A percentile compares a stretch with the other conserved stretches of the same genome.
Evolutionary conservation across 2,329 filamentous ascomycete genomes (phyloP).

Genomic region (Fusarium sterilihyphosum): DNA sequence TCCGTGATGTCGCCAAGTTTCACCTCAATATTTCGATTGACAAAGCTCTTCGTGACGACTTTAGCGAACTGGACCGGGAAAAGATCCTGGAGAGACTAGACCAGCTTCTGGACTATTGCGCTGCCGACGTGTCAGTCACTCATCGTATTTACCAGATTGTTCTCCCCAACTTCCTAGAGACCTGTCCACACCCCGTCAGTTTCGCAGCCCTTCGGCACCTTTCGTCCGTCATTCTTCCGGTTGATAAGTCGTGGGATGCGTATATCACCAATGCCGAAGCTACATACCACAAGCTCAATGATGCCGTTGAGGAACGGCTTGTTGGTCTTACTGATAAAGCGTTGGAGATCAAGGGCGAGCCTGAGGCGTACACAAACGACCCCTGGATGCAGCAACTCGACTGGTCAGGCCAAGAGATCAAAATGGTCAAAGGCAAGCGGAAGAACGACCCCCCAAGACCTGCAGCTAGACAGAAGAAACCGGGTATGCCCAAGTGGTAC

Average conservation of each 20-base stretch:
- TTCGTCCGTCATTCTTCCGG: constrained; percentile 91
- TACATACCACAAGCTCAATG: constrained; percentile 80
- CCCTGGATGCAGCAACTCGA: constrained; percentile 94
- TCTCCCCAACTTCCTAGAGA: constrained; percentile 87
- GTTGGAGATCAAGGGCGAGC: constrained; percentile 74
- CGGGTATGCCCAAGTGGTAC: constrained; percentile 96
- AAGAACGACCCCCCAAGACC: constrained; percentile 83
- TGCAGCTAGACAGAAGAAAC: constrained; percentile 87
- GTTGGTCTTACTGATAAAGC: constrained; percentile 80
- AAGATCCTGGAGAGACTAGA: constrained; percentile 79
- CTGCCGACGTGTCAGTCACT: constrained; percentile 91
- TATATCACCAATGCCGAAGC: constrained; percentile 87
- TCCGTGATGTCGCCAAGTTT: constrained; percentile 95
- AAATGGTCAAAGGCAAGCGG: constrained; percentile 90
- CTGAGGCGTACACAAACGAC: constrained; percentile 77
- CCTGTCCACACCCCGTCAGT: constrained; percentile 96
- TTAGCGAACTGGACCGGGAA: constrained; percentile 80
- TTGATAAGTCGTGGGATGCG: constrained; percentile 86
- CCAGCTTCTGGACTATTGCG: constrained; percentile 91
- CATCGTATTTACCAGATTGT: constrained; percentile 95
- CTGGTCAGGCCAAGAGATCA: constrained; percentile 93
- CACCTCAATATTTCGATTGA: constrained; percentile 93
- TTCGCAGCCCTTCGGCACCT: constrained; percentile 93
- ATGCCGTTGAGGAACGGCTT: constrained; percentile 81
- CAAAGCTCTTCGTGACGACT: constrained; percentile 86